Percentiles rank a stretch among this genome's conserved stretches.
Conservation (phyloP, 257 asterid species). For the Solanum chmielewskii region DNA sequence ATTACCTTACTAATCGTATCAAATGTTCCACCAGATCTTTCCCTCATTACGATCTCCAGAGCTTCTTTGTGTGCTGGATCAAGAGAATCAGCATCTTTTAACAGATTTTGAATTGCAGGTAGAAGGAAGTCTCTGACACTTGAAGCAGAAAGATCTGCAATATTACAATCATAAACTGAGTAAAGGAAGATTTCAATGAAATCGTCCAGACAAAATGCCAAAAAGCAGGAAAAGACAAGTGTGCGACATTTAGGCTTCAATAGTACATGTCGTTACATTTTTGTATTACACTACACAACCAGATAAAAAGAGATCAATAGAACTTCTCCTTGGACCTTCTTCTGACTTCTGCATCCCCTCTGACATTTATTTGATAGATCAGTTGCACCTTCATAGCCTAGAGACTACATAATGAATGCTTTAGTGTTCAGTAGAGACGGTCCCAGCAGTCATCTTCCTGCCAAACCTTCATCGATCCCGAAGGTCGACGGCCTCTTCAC, state of each 20-base stretch:
- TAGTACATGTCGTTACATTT: not conserved
- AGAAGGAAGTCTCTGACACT: slow-evolving; percentile 69
- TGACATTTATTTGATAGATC: not conserved
- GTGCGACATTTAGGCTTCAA: not conserved
- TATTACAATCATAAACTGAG: not conserved
- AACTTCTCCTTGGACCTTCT: not conserved
- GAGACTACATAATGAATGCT: not conserved
- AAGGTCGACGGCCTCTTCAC: not conserved
- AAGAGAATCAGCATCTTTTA: slow-evolving; percentile 79
- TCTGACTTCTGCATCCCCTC: not conserved
- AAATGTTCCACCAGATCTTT: slow-evolving; percentile 81
- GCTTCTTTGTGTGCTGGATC: slow-evolving; percentile 99
- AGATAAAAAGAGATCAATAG: not conserved
- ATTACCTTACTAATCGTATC: slow-evolving; percentile 83
- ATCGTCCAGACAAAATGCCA: not conserved
- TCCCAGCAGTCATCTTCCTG: not conserved
- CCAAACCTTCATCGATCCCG: not conserved
- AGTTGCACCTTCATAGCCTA: not conserved
- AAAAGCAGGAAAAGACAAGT: not conserved
- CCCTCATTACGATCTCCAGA: slow-evolving; percentile 79
- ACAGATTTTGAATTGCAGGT: slow-evolving; percentile 83
- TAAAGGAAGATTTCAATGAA: not conserved
- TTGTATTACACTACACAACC: not conserved
- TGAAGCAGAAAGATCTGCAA: slow-evolving; percentile 64
- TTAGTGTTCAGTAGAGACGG: not conserved